Evolutionary conservation across 2,329 filamentous ascomycete species (phyloP).

Genomic region (Colletotrichum plurivorum): DNA sequence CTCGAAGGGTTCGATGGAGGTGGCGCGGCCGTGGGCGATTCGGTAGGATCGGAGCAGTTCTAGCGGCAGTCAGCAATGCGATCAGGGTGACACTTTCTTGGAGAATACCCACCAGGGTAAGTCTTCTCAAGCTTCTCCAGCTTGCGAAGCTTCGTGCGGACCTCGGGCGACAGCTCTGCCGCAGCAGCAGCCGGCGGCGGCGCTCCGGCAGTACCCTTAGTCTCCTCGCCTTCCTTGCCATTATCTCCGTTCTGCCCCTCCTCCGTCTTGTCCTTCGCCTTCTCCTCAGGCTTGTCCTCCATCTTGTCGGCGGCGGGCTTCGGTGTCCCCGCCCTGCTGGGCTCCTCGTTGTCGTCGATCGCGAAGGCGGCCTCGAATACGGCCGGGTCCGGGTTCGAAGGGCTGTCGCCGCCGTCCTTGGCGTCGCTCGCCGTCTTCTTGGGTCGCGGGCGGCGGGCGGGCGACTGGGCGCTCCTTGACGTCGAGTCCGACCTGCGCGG

Average conservation of each 20-base stretch:
- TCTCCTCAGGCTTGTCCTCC: slow-evolving; percentile 44
- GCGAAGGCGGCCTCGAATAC: slow-evolving; percentile 91
- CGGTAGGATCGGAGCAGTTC: slow-evolving; percentile 93
- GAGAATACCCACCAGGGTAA: slow-evolving; percentile 77
- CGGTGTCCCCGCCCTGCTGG: slow-evolving; percentile 74
- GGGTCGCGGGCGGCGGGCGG: slow-evolving; percentile 49
- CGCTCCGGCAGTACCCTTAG: slow-evolving; percentile 42
- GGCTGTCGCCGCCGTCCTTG: slow-evolving; percentile 54
- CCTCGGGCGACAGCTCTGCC: slow-evolving; percentile 78
- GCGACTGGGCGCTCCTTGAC: slow-evolving; percentile 33
- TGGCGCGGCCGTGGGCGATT: slow-evolving; percentile 88
- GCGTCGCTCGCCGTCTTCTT: slow-evolving; percentile 53
- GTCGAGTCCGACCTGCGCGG: slow-evolving; percentile 53
- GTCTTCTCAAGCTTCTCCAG: slow-evolving; percentile 91
- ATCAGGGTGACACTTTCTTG: too few species aligned
- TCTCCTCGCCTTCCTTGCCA: slow-evolving; percentile 42
- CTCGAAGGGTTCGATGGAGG: slow-evolving; percentile 94
- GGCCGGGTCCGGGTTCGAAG: slow-evolving; percentile 81
- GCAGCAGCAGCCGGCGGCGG: slow-evolving; percentile 43
- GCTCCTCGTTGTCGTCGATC: slow-evolving; percentile 84
- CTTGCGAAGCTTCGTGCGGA: slow-evolving; percentile 82
- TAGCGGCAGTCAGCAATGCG: slow-evolving; percentile 49
- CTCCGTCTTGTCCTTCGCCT: slow-evolving; percentile 43
- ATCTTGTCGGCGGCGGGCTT: slow-evolving; percentile 52
- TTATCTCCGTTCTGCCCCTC: slow-evolving; percentile 44